Percentiles rank a stretch among this genome's conserved stretches.
phyloP scores from a whole-genome alignment of 805 yeast genomes.

The Candida sakaeoensis region DNA sequence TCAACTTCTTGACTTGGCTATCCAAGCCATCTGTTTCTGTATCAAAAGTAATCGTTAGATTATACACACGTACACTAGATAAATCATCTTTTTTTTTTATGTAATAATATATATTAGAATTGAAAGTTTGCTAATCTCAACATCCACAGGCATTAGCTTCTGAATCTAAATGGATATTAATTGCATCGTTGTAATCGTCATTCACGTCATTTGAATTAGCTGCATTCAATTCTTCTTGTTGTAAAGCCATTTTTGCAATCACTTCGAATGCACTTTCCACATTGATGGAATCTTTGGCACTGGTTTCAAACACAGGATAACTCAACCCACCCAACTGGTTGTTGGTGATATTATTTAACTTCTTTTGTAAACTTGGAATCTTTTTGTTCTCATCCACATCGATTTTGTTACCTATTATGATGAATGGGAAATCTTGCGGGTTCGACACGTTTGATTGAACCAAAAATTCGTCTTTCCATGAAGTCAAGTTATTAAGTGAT shows the following conservation, averaged over 20 bases:
- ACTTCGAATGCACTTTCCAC: constrained; percentile 96
- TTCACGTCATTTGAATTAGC: constrained; percentile 52
- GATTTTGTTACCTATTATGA: constrained; percentile 89
- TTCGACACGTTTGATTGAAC: constrained; percentile 90
- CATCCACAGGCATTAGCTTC: constrained; percentile 77
- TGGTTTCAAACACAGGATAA: constrained; percentile 89
- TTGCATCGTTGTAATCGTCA: constrained; percentile 95
- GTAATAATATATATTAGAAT: constrained; percentile 1
- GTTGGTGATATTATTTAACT: constrained; percentile 43
- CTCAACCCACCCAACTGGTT: constrained; percentile 58
- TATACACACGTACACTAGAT: no score
- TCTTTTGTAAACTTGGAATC: constrained; percentile 54
- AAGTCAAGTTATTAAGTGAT: constrained; percentile 81
- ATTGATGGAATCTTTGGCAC: constrained; percentile 94
- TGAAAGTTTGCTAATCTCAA: constrained; percentile 21
- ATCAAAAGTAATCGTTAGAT: constrained; percentile 14
- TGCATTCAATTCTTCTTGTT: constrained; percentile 90
- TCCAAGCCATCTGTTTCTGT: constrained; percentile 33
- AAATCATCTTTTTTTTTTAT: no score
- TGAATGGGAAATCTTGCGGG: constrained; percentile 95
- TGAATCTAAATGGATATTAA: constrained; percentile 86
- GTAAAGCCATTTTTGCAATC: constrained; percentile 90
- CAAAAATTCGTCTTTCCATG: constrained; percentile 94
- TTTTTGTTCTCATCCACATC: constrained; percentile 92
- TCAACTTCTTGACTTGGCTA: constrained; percentile 23